Base-by-base conservation (phyloP, 2,329 filamentous ascomycete species). In the Aspergillus quadrilineatus region DNA sequence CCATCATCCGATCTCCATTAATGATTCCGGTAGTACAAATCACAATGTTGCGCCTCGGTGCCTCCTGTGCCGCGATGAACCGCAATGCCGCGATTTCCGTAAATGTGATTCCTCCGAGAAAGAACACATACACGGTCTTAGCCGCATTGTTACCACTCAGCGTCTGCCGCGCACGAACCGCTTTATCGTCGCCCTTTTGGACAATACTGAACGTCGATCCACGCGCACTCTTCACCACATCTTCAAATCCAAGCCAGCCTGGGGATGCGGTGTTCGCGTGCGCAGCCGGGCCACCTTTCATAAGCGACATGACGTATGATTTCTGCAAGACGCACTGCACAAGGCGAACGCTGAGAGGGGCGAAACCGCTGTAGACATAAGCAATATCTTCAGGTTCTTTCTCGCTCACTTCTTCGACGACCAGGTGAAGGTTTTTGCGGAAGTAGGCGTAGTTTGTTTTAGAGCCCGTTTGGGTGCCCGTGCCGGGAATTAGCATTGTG, bases 331-430 rank as follows among this genome's bases (percentile, higher is more conserved):
- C 84, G 69, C 90, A 94, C 73, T 99, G 95, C 5, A 99, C 88
- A 4, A 99, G 83, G 14, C 94, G 87, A 53, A 97, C 85, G 44
- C 90, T 96, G 10, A 99, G 82, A 0, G 94, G 95, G 4, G 95
- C 94, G 70, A 97, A 99, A 51, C 94, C 95, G 62, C 90, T 96
- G 75, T 97, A 99, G 9, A 97, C 92, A 68, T 99, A 99, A n/a
- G 92, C 89, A 59, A 97, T 88, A 66, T 99, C 94, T 67, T 94
- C 90, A 2, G 94, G 94, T 46, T 95, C 89, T 57, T 94, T 87
- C 73, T 99, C 94, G 69, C 96, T 92, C 39, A 99, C 93, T 71
- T 97, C 94, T 70, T 99, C 94, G 55, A 97, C 89, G 69, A 97
- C 96, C 14, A 99, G 83, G 30, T 89, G 86, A 12, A 99, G 83